Conservation (phyloP, 108 stramenopile genomes). For the Skeletonema tropicum region DNA sequence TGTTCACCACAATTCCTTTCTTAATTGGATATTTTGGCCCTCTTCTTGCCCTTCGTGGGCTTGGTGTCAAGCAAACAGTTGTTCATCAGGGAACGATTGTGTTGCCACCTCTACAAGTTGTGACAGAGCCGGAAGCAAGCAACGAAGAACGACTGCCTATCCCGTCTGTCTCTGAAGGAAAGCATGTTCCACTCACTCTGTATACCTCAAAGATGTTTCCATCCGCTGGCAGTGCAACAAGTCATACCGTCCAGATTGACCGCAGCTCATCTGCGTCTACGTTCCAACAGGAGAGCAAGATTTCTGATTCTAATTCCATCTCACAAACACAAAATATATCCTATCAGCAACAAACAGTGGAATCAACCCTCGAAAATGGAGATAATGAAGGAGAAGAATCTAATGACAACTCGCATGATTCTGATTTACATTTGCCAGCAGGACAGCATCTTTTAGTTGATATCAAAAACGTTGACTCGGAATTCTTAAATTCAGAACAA, state of each 20-base stretch:
- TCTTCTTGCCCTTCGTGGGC: neutral
- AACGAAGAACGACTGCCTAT: neutral
- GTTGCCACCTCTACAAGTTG: neutral
- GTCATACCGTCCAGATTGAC: neutral
- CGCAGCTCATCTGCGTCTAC: neutral
- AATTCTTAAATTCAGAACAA: conserved; percentile 74
- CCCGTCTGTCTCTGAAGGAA: neutral
- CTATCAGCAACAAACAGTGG: neutral
- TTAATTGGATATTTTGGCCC: neutral
- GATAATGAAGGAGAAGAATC: neutral
- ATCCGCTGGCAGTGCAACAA: neutral
- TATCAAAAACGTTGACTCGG: conserved; percentile 65
- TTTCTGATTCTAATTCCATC: too few relatives aligned
- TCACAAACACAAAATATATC: too few relatives aligned
- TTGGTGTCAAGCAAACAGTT: neutral
- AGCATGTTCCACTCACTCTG: conserved; percentile 2
- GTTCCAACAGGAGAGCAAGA: neutral
- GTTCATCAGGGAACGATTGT: neutral
- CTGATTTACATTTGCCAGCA: conserved; percentile 56
- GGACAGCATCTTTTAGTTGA: conserved; percentile 85
- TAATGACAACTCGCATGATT: neutral
- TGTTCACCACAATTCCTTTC: neutral
- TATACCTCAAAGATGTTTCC: conserved; percentile 18
- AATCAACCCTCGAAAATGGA: neutral
- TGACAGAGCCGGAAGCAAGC: neutral